These are phyloP conservation scores for Coemansia guatemalensis DNA, from an alignment of 192 early-diverging fungal genomes.

Conservation along the genomic window DNA sequence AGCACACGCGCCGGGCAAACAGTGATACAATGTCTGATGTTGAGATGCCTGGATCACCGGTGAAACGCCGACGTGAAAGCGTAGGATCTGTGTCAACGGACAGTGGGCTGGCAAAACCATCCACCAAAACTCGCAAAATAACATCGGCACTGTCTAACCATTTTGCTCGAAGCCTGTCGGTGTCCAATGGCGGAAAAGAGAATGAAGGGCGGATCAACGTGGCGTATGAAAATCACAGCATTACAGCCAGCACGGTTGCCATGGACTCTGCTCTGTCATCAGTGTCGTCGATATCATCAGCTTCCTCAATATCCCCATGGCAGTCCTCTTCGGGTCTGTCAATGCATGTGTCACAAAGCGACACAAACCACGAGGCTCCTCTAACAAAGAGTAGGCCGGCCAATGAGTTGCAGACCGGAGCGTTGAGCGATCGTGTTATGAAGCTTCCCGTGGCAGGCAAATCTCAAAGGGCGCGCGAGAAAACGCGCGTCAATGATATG, in stretches of 20 bases:
- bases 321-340: conserved; percentile 11
- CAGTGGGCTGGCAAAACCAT: conserved; percentile 19
- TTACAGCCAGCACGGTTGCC: not conserved
- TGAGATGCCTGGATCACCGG: conserved; percentile 31
- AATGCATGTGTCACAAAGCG: not conserved
- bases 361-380: not conserved
- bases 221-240: not conserved
- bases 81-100: conserved; percentile 5
- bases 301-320: conserved; percentile 17
- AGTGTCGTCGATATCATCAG: conserved; percentile 21
- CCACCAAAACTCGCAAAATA: conserved; percentile 39
- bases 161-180: conserved; percentile 52
- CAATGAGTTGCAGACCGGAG: not conserved
- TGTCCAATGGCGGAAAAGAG: conserved; percentile 13
- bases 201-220: not conserved
- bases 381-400: not conserved
- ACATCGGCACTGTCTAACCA: conserved; percentile 42
- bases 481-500: conserved; percentile 4
- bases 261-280: conserved; percentile 20
- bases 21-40: conserved; percentile 50
- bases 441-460: conserved; percentile 18
- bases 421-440: conserved; percentile 14
- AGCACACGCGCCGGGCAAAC: conserved; percentile 34
- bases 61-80: conserved; percentile 50
- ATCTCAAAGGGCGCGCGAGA: conserved; percentile 36